Evolutionary conservation across 1,284 basidiomycete genomes (phyloP), one percentile per base, ranked within the genome.

Genomic region (Malassezia nana): DNA sequence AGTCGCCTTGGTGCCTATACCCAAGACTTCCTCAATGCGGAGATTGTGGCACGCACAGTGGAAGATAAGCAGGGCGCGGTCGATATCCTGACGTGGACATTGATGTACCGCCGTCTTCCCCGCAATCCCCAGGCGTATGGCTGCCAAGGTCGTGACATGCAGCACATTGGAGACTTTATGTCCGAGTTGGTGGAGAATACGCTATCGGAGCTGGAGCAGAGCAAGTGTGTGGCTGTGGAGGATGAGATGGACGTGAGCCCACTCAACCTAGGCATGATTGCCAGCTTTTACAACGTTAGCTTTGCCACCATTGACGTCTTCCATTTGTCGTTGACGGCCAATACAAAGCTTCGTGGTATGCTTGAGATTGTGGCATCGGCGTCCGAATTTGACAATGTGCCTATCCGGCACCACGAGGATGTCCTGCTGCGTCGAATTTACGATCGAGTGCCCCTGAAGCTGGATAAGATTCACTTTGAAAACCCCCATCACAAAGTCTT

Each of bases 11-110:
- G 60, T n/a, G 43, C 57, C 20, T 66, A 61, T 45, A 72, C 78
- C 89, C 91, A 96, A 68, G 94, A 98, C 75, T 95, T 95, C 75
- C 95, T 98, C 83, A 82, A 98, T 59, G 89, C 92, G 1, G 94
- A 99, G 77, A 94, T 98, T 63, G 91, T 91, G 10, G 89, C 95
- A 26, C 90, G 90, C 78, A 98, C 92, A 3, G 94, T 99, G 58
- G 91, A 96, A 78, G 68, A 72, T 60, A 73, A 72, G 54, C 69
- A 73, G 42, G 63, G 62, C 6, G 64, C 67, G 0, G 61, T 69
- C 25, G 89, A 92, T 75, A 89, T 90, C 63, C 76, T 91, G 57
- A 92, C 89, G 0, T 92, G 88, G 88, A 88, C 88, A 22, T 89
- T 86, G 76, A 94, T 96, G 80, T 98, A 96, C 77, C 83, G 92